A percentile compares a stretch with the other conserved stretches of the same genome.
phyloP scores from a whole-genome alignment of 345 rosid species.

The Geranium brycei region DNA sequence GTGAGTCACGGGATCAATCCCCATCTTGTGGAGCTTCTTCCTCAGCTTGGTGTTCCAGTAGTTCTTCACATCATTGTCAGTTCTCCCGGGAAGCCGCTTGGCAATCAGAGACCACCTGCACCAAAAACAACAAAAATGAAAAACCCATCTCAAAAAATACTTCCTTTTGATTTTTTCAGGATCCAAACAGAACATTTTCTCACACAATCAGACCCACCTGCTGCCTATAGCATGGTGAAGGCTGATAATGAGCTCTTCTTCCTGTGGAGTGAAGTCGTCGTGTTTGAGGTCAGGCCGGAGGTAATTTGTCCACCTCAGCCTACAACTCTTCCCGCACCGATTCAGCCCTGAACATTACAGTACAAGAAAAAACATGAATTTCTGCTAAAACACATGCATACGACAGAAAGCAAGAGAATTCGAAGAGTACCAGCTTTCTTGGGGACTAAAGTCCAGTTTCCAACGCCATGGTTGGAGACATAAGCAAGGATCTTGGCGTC shows the following conservation, averaged over 20 bases:
- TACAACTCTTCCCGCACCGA: slow-evolving; percentile 76
- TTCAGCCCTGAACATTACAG: slow-evolving; percentile 17
- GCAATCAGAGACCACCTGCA: slow-evolving; percentile 90
- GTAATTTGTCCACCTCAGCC: slow-evolving; percentile 62
- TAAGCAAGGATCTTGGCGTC: slow-evolving; percentile 47
- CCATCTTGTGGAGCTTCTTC: slow-evolving; percentile 84
- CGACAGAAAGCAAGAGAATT: no score
- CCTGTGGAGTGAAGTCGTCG: slow-evolving; percentile 62
- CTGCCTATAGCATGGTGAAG: slow-evolving; percentile 91
- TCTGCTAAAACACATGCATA: not conserved
- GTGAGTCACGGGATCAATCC: slow-evolving; percentile 90
- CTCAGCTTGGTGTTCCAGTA: slow-evolving; percentile 83
- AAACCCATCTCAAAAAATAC: no score
- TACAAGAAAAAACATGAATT: slow-evolving; percentile 17
- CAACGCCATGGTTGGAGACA: slow-evolving; percentile 48
- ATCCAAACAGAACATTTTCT: no score
- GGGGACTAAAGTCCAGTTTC: slow-evolving; percentile 43
- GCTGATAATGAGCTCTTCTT: slow-evolving; percentile 71
- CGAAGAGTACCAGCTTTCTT: slow-evolving; percentile 34
- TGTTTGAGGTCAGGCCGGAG: slow-evolving; percentile 49
- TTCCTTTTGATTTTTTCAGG: no score
- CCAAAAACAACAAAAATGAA: no score
- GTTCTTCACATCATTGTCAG: slow-evolving; percentile 88
- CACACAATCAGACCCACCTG: slow-evolving; percentile 27
- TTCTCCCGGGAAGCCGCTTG: slow-evolving; percentile 82